phyloP scores from a whole-genome alignment of 2,329 filamentous ascomycete species.

The Colletotrichum incanum region DNA sequence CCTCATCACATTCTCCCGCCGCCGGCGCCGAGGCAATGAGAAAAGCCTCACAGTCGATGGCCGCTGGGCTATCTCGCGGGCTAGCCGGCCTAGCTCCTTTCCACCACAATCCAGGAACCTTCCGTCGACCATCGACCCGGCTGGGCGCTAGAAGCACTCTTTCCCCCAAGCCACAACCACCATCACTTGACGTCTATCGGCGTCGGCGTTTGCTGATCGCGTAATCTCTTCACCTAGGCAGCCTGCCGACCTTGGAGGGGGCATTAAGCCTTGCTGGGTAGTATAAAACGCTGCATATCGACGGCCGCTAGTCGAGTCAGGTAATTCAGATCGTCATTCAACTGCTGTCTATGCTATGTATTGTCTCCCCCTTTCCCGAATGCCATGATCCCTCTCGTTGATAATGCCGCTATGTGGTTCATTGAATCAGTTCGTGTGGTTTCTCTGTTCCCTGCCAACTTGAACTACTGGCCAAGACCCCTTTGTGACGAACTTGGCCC shows the following conservation, averaged over 20 bases:
- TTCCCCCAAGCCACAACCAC: not conserved
- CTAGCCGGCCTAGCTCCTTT: not conserved
- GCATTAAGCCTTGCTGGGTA: not conserved
- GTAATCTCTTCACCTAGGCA: not conserved
- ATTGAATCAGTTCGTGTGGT: not conserved
- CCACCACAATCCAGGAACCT: not conserved
- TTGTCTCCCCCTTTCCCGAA: not conserved
- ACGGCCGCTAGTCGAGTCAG: constrained; percentile 12
- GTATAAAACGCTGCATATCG: not conserved
- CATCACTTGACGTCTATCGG: not conserved
- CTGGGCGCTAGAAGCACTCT: not conserved
- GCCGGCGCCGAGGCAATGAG: not conserved
- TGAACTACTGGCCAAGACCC: not conserved
- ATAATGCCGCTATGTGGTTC: not conserved
- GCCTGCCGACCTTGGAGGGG: not conserved
- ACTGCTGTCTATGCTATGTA: constrained; percentile 21
- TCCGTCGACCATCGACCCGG: not conserved
- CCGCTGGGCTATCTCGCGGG: not conserved
- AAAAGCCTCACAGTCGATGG: not conserved
- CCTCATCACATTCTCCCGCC: not conserved
- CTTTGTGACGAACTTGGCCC: not conserved
- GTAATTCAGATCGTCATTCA: constrained; percentile 22
- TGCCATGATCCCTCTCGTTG: not conserved
- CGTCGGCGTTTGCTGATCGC: not conserved
- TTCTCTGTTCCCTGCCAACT: not conserved